Percentiles rank a stretch among this genome's conserved stretches.
phyloP scores from a whole-genome alignment of 805 yeast species.

The Starmera quercuum region DNA sequence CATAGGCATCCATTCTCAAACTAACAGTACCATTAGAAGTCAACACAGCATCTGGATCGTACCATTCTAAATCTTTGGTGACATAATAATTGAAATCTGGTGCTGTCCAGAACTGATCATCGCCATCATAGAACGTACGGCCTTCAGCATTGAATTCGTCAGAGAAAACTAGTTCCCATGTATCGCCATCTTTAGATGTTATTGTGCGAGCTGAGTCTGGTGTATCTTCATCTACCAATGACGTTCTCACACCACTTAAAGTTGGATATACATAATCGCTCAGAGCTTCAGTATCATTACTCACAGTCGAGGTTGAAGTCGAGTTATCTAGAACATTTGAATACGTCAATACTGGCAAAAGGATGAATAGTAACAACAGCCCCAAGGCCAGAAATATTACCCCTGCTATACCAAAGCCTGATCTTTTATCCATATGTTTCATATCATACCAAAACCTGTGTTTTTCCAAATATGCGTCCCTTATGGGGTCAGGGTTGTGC shows the following conservation, averaged over 20 bases:
- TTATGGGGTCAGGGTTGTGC: slow-evolving; percentile 94
- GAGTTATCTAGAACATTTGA: slow-evolving; percentile 42
- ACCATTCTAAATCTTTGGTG: slow-evolving; percentile 44
- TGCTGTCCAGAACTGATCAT: slow-evolving; percentile 40
- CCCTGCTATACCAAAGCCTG: slow-evolving; percentile 57
- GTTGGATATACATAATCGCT: slow-evolving; percentile 51
- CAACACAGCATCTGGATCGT: slow-evolving; percentile 39
- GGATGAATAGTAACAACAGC: slow-evolving; percentile 59
- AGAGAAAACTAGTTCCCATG: slow-evolving; percentile 37
- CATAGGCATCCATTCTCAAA: slow-evolving; percentile 32
- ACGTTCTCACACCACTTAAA: slow-evolving; percentile 50
- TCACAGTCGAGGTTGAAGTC: not conserved
- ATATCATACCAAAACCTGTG: slow-evolving; percentile 58
- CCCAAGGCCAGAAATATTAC: slow-evolving; percentile 51
- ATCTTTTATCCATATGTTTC: slow-evolving; percentile 56
- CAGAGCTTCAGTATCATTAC: slow-evolving; percentile 30
- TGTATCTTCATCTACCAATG: slow-evolving; percentile 67
- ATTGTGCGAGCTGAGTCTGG: slow-evolving; percentile 40
- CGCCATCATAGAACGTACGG: slow-evolving; percentile 38
- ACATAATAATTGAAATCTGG: slow-evolving; percentile 39
- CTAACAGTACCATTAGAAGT: slow-evolving; percentile 34
- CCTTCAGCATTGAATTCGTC: slow-evolving; percentile 44
- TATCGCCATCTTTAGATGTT: slow-evolving; percentile 24
- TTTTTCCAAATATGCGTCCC: slow-evolving; percentile 79
- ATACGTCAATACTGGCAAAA: slow-evolving; percentile 79